These are phyloP conservation scores for Thalassiosira livingstoniorum DNA, from an alignment of 352 stramenopile genomes.

Conservation along the genomic window DNA sequence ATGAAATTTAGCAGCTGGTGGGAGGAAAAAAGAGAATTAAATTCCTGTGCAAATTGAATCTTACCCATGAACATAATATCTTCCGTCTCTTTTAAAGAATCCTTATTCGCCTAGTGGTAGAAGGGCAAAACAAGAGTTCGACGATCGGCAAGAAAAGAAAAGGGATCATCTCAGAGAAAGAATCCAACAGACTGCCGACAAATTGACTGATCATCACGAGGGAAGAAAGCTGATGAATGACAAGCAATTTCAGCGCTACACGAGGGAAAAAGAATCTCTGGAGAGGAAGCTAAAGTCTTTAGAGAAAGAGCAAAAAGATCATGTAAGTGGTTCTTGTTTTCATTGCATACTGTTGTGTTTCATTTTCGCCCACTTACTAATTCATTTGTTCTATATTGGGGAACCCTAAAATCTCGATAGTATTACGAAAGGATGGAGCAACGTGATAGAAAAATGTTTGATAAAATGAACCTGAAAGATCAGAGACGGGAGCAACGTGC, in stretches of 20 bases:
- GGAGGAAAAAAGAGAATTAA: too few species aligned
- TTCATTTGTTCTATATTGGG: slow-evolving; percentile 3
- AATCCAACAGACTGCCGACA: background rate
- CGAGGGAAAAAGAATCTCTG: background rate
- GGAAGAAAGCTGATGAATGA: background rate
- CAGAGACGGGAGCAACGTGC: too few species aligned
- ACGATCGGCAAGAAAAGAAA: slow-evolving; percentile 2
- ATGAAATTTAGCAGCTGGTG: too few species aligned
- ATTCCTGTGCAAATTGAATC: too few species aligned
- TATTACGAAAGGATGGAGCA: slow-evolving; percentile 14
- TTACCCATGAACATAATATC: too few species aligned
- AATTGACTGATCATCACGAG: slow-evolving; percentile 3
- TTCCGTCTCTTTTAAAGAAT: too few species aligned
- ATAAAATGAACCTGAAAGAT: slow-evolving; percentile 15
- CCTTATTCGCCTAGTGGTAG: too few species aligned
- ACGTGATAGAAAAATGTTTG: background rate
- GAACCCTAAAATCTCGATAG: background rate
- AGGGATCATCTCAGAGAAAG: background rate
- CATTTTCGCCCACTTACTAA: background rate
- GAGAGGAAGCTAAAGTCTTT: background rate
- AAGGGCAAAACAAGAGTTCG: background rate
- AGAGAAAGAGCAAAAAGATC: background rate
- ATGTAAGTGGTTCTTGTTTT: background rate
- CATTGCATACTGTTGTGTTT: background rate
- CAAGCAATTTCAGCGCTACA: background rate